A percentile compares a stretch with the other conserved stretches of the same genome.
Evolutionary conservation across 495 filamentous ascomycete species (phyloP).

Genomic region (Aspergillus funiculosus): DNA sequence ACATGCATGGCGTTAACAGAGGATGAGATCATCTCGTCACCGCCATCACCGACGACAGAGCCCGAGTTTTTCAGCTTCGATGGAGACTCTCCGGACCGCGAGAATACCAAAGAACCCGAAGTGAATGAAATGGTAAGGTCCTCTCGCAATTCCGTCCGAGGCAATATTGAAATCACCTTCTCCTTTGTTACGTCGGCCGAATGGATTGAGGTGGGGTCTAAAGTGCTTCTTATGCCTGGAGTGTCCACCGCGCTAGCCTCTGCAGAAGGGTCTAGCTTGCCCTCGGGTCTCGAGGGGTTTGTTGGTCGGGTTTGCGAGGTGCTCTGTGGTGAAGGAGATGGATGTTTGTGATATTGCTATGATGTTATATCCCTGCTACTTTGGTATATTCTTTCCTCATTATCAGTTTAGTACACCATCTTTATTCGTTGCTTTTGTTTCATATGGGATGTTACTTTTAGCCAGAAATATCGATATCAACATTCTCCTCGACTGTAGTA

Average conservation of each 20-base stretch:
- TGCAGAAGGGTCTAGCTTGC: conserved; percentile 19
- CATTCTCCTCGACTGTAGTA: no score
- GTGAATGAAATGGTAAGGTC: conserved; percentile 19
- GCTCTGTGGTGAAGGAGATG: conserved; percentile 18
- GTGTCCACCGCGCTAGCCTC: conserved; percentile 34
- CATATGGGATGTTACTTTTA: background rate
- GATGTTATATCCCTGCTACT: background rate
- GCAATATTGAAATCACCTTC: conserved; percentile 62
- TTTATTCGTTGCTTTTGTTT: background rate
- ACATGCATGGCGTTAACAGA: conserved; percentile 44
- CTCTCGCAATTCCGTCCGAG: conserved; percentile 22
- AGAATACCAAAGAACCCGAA: conserved; percentile 25
- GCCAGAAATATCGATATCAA: no score
- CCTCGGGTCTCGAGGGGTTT: conserved; percentile 45
- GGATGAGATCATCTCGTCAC: conserved; percentile 28
- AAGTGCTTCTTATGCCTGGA: conserved; percentile 71
- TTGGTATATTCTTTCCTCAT: background rate
- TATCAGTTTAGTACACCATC: no score
- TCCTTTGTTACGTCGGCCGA: conserved; percentile 70
- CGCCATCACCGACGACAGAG: conserved; percentile 29
- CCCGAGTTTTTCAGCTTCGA: conserved; percentile 64
- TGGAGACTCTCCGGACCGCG: conserved; percentile 45
- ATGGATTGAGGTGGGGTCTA: conserved; percentile 77
- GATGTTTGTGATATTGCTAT: background rate
- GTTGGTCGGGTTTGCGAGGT: conserved; percentile 42